Conservation (phyloP, 257 asterid species). For the Catharanthus roseus region DNA sequence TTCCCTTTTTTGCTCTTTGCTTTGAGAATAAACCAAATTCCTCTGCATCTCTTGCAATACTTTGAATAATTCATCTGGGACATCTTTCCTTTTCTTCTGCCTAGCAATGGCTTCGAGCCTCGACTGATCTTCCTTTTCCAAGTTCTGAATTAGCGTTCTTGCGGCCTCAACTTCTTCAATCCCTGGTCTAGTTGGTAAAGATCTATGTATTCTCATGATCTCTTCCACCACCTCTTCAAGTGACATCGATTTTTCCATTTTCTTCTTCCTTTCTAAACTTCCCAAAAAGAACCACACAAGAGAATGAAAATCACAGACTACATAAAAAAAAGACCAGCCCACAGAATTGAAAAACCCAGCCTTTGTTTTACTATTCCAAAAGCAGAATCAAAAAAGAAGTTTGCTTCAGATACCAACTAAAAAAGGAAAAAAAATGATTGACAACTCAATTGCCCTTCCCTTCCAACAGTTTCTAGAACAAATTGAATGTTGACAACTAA, state of each 20-base stretch:
- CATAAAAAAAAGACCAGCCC: constrained; percentile 3
- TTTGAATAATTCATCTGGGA: constrained; percentile 66
- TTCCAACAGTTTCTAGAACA: constrained; percentile 17
- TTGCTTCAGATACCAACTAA: background rate
- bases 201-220: constrained; percentile 69
- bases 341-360: background rate
- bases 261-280: background rate
- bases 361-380: background rate
- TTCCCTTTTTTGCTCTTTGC: constrained; percentile 67
- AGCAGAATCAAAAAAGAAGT: constrained; percentile 11
- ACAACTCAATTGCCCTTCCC: constrained; percentile 2
- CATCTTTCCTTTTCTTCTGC: constrained; percentile 59
- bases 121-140: constrained; percentile 71
- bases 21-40: constrained; percentile 44
- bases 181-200: constrained; percentile 69
- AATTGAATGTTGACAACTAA: constrained; percentile 5
- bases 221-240: constrained; percentile 64
- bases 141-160: constrained; percentile 43
- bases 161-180: constrained; percentile 87
- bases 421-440: background rate
- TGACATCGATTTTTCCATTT: constrained; percentile 43
- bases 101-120: constrained; percentile 50
- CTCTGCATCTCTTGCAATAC: constrained; percentile 72
- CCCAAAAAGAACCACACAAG: background rate
- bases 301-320: background rate